Percentiles rank a stretch among this genome's conserved stretches.
Conservation (phyloP, 2,329 filamentous ascomycete species). For the Exophiala sp. region DNA sequence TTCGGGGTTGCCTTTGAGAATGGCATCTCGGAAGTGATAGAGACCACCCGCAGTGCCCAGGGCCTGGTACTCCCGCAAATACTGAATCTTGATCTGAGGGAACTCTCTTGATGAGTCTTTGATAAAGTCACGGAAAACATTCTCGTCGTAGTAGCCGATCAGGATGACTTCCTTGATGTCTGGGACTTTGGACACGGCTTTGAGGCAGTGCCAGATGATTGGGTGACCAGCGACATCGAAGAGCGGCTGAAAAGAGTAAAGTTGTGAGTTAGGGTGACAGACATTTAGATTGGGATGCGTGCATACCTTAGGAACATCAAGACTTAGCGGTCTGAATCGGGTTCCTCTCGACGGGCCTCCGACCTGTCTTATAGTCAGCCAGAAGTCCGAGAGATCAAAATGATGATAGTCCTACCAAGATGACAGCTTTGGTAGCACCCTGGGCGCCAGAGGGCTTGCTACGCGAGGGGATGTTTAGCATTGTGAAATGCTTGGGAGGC, state of each 20-base stretch:
- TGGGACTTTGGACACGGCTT: slow-evolving; percentile 81
- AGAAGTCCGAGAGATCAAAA: slow-evolving; percentile 22
- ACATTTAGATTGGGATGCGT: not conserved
- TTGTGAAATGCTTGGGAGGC: not conserved
- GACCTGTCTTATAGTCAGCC: slow-evolving; percentile 55
- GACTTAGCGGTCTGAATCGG: slow-evolving; percentile 85
- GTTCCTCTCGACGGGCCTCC: slow-evolving; percentile 93
- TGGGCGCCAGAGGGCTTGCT: slow-evolving; percentile 35
- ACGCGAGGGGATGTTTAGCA: slow-evolving; percentile 44
- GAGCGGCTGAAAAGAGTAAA: slow-evolving; percentile 59
- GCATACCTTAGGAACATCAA: slow-evolving; percentile 86
- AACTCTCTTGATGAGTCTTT: slow-evolving; percentile 81
- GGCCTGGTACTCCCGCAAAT: slow-evolving; percentile 95
- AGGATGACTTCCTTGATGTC: slow-evolving; percentile 94
- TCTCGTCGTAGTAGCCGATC: slow-evolving; percentile 98
- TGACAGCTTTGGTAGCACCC: slow-evolving; percentile 82
- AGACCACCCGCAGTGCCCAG: slow-evolving; percentile 92
- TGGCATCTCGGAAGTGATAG: slow-evolving; percentile 98
- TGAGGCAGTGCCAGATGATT: slow-evolving; percentile 96
- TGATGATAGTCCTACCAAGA: slow-evolving; percentile 60
- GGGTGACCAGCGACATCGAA: slow-evolving; percentile 98
- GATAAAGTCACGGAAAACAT: slow-evolving; percentile 96
- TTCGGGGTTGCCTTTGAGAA: slow-evolving; percentile 90
- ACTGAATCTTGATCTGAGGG: slow-evolving; percentile 83
- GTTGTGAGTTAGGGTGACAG: not conserved